Evolutionary conservation across 2,329 filamentous ascomycete genomes (phyloP), one percentile per base, ranked within the genome.

Genomic region (Colletotrichum paranaense): DNA sequence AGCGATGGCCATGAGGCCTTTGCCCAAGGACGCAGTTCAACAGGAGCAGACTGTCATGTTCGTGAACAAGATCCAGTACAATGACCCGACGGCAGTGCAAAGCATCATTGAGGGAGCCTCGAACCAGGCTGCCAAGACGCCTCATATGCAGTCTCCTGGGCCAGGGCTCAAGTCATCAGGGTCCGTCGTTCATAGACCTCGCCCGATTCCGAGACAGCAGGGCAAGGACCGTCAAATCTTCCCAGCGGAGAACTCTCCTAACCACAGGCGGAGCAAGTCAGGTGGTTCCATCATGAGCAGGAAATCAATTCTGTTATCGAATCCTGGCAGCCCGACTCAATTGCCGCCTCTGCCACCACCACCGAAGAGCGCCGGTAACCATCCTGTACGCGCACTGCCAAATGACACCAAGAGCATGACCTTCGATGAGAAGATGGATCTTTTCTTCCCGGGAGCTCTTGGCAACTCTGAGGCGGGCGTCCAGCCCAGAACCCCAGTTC

Each of bases 341-440:
- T 82, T 90, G n/a, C 87, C 88, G 7, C 86, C 88, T 26, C 82
- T 89, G n/a, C 87, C 87, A 7, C 80, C 82, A 22, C 81, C 86
- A 1, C 87, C 88, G 1, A 84, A 82, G 62, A 87, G 81, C 69
- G 82, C 84, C 22, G 81, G 82, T 28, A 77, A 80, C 19, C 26
- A 28, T 9, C 76, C 82, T 7, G 71, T 79, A 52, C 79, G 86
- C 19, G 82, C 88, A 22, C 81, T 84, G 6, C 86, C 88, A 3
- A 90, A 89, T 72, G 80, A 88, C 73, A 89, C 87, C 3, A 87
- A 86, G 79, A 90, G 87, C 77, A 90, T 90, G 88, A 89, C 87
- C 0, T 86, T 89, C 73, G 83, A 90, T 64, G 89, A 90, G 76
- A 90, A 90, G 78, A 88, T 90, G 81, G 81, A 83, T 1, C 78